Conservation (phyloP, 164 flowering plant genomes). For the Stephania cephalantha region DNA sequence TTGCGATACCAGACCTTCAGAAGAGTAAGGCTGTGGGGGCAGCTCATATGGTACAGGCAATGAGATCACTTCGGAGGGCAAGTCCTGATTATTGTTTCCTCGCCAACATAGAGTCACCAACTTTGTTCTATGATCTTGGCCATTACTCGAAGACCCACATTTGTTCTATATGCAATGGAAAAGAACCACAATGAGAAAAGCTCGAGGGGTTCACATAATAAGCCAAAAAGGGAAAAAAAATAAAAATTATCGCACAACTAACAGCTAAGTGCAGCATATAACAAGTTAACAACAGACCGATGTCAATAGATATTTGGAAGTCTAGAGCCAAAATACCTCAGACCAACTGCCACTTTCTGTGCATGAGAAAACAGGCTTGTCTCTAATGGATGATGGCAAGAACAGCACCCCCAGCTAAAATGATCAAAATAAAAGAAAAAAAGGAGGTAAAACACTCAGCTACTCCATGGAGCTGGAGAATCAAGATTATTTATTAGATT, state of each 20-base stretch:
- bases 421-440: background rate
- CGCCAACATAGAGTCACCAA: conserved; percentile 61
- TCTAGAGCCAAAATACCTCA: conserved; percentile 32
- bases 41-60: conserved; percentile 89
- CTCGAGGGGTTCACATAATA: background rate
- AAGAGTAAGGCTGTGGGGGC: conserved; percentile 70
- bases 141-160: conserved; percentile 14
- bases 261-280: background rate
- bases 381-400: conserved; percentile 45
- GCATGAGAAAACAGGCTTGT: conserved; percentile 57
- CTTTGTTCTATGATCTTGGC: conserved; percentile 30
- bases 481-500: background rate
- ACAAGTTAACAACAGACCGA: background rate
- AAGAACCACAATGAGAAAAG: conserved; percentile 4
- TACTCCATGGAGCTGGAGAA: background rate
- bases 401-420: conserved; percentile 88
- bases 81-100: conserved; percentile 23
- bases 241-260: background rate
- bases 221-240: background rate
- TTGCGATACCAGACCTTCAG: conserved; percentile 51
- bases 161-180: conserved; percentile 31
- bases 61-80: conserved; percentile 38
- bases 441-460: background rate
- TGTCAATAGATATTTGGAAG: background rate
- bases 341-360: conserved; percentile 29